Evolutionary conservation across 2,329 filamentous ascomycete species (phyloP), one percentile per base, ranked within the genome.

Genomic region (Trematosphaeria pertusa): DNA sequence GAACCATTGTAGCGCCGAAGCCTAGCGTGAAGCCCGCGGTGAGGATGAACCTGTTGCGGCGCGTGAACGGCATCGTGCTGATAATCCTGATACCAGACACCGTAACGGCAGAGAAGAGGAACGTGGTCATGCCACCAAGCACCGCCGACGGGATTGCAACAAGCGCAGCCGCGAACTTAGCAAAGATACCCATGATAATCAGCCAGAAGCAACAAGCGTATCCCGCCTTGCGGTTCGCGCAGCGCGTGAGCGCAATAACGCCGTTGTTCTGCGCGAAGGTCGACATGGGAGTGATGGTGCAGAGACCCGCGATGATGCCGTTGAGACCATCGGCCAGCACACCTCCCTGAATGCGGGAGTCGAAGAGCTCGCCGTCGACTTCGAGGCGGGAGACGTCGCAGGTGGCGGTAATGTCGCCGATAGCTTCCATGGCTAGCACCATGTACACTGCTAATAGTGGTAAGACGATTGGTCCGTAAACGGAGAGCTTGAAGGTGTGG

Each of bases 251-350:
- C 0, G 89, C 87, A 50, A 94, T 92, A 40, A 93, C 88, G 26
- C 89, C 89, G 67, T 93, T 92, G 75, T 93, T 93, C 69, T 92
- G 88, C 0, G 89, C 89, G 58, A 92, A 92, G 0, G 86, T 87
- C 1, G 84, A 86, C 83, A 92, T 89, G 21, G 89, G 88, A 0
- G 88, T 89, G 57, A 90, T 88, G 37, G 89, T 93, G 75, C 86
- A 88, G 22, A 94, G 80, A 1, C 85, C 87, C 12, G 88, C 87
- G 12, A 93, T 75, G 54, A 91, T 75, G 26, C 89, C 88, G 61
- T 89, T 90, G 39, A 91, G 58, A 1, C 89, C 89, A 58, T 94
- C 90, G 0, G 88, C 88, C 3, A 94, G 71, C 12, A 93, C 82
- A 24, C 89, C 89, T 10, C 89, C 89, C 70, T 92, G 88, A 60